Conservation (phyloP, 305 asterid species). For the Vinca major region DNA sequence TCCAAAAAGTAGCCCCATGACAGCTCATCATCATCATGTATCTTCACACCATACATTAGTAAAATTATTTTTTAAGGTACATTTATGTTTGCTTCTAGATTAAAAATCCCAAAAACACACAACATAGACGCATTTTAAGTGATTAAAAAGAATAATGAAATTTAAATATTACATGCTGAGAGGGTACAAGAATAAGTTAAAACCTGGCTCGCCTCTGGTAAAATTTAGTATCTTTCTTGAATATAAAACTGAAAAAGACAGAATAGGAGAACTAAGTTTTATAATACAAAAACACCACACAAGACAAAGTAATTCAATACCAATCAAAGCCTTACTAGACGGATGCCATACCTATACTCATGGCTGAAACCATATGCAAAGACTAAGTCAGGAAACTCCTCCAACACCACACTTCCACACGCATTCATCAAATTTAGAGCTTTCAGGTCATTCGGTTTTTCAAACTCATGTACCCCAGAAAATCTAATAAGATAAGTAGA, state of each 20-base stretch:
- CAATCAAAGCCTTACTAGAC: background rate
- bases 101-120: background rate
- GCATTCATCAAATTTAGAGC: conserved; percentile 64
- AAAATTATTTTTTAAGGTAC: background rate
- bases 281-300: background rate
- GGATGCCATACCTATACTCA: conserved; percentile 50
- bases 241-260: conserved; percentile 47
- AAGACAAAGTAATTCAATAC: background rate
- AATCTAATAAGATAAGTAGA: conserved; percentile 31
- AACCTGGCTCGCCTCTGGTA: conserved; percentile 85
- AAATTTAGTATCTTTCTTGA: conserved; percentile 59
- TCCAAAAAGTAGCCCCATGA: background rate
- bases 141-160: background rate
- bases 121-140: background rate
- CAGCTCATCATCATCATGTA: background rate
- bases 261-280: conserved; percentile 7
- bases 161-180: background rate
- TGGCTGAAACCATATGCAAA: conserved; percentile 60
- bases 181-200: conserved; percentile 6
- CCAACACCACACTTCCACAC: conserved; percentile 54
- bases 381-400: conserved; percentile 64
- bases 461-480: conserved; percentile 61
- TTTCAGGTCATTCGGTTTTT: conserved; percentile 51
- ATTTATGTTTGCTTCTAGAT: background rate
- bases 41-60: background rate